phyloP scores from a whole-genome alignment of 148 eudicot genomes.

The Gaultheria prostrata region DNA sequence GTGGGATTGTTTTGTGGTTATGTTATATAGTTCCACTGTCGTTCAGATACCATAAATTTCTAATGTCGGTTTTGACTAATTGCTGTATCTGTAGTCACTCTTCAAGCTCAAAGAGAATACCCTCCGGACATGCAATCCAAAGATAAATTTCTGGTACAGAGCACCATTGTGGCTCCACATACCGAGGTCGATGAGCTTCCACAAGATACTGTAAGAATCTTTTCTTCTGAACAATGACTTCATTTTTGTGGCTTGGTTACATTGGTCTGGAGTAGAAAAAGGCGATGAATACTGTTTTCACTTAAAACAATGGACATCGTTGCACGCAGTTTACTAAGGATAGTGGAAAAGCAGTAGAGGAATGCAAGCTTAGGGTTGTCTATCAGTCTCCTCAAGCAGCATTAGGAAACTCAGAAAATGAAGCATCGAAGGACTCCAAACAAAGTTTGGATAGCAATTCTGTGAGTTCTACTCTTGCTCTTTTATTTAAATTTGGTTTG shows the following conservation, averaged over 20 bases:
- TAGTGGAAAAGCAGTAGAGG: slow-evolving; percentile 66
- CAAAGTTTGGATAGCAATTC: slow-evolving; percentile 34
- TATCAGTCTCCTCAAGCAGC: slow-evolving; percentile 47
- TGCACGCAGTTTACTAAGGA: slow-evolving; percentile 69
- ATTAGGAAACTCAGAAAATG: slow-evolving; percentile 41
- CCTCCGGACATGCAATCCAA: slow-evolving; percentile 80
- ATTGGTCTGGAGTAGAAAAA: not conserved
- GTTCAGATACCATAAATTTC: slow-evolving; percentile 14
- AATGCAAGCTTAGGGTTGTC: slow-evolving; percentile 73
- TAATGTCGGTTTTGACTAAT: not conserved
- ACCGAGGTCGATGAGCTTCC: slow-evolving; percentile 71
- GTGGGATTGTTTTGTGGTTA: not conserved
- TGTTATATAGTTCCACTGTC: not conserved
- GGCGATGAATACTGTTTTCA: slow-evolving; percentile 8
- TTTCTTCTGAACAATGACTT: not conserved
- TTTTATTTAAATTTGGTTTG: not conserved
- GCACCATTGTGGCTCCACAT: slow-evolving; percentile 61
- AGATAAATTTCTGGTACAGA: slow-evolving; percentile 90
- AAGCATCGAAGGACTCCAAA: slow-evolving; percentile 28
- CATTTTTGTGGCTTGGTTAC: slow-evolving; percentile 6
- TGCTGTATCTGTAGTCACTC: slow-evolving; percentile 61
- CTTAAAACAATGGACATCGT: slow-evolving; percentile 12
- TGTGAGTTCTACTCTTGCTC: slow-evolving; percentile 45
- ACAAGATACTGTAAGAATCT: slow-evolving; percentile 60
- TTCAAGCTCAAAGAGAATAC: slow-evolving; percentile 82